These are phyloP conservation scores for Pseudocercospora pini-densiflorae DNA, from an alignment of 2,329 filamentous ascomycete species.

Conservation along the genomic window DNA sequence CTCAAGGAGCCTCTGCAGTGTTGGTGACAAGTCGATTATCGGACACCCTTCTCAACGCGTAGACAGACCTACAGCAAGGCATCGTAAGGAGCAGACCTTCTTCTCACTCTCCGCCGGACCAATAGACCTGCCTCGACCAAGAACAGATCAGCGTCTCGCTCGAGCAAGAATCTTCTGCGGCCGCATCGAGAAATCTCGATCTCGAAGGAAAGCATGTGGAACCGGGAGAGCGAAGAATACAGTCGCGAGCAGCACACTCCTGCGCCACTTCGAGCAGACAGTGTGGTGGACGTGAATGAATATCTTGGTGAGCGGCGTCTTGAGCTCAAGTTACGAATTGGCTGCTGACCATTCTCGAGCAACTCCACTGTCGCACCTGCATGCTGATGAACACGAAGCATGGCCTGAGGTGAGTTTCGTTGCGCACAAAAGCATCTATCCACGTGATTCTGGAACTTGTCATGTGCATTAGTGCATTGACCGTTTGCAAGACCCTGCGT, in stretches of 20 bases:
- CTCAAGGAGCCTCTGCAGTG: no score
- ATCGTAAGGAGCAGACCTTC: no score
- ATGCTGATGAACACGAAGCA: background rate
- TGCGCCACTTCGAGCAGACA: background rate
- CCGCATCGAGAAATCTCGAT: background rate
- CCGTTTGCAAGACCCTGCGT: background rate
- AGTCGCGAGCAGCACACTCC: background rate
- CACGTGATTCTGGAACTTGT: background rate
- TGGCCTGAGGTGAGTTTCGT: conserved; percentile 15
- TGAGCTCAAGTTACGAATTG: background rate
- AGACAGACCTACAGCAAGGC: no score
- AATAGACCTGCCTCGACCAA: background rate
- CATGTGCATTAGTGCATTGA: background rate
- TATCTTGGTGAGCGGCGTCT: background rate
- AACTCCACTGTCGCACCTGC: background rate
- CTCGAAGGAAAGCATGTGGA: background rate
- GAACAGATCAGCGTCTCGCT: background rate
- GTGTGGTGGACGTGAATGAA: background rate
- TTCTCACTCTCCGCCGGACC: no score
- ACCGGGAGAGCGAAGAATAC: background rate
- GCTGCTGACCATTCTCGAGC: background rate
- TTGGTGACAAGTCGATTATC: no score
- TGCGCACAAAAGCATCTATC: background rate
- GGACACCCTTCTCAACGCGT: no score
- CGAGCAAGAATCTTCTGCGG: background rate